Base-by-base conservation (phyloP, 768 basidiomycete genomes). In the Trametes cubensis region DNA sequence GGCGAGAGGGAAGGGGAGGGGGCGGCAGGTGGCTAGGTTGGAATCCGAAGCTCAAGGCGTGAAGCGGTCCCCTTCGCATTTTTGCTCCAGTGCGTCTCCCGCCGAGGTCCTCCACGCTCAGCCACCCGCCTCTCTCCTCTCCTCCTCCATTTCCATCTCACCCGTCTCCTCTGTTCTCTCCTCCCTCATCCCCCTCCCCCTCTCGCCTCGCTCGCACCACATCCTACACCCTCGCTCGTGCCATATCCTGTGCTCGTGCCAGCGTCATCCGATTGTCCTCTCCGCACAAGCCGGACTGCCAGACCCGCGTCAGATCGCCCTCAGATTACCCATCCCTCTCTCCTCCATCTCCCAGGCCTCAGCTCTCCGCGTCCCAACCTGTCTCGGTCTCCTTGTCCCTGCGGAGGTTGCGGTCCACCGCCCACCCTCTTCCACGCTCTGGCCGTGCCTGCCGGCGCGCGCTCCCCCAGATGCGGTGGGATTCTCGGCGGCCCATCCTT, bases 1-100 rank as follows among this genome's bases (percentile, higher is more conserved):
- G 76, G 77, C 77, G 75, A 71, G 70, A 74, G 63, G 60, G 68
- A 62, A 48, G 42, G 66, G 58, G 58, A 40, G 57, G 54, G 66
- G 59, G 60, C 63, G 67, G 60, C 66, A 66, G 68, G 67, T 64
- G 67, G 70, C 66, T 65, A 55, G 63, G 66, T 69, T 69, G 69
- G 68, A 66, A 68, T 69, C 65, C 64, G 67, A 63, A 65, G 65
- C 65, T 62, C 66, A 61, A 64, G 65, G 65, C 68, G 68, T 69
- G 68, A 69, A 61, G 68, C 68, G 65, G 68, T 63, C 67, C 62
- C 64, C 66, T 62, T 66, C 63, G 67, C 71, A 68, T 72, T 72
- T 71, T 72, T 67, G 71, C 69, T 65, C 58, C 61, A 64, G 66
- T 66, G 62, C 66, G 66, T 66, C 71, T 67, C 67, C 66, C 47